A percentile compares a stretch with the other conserved stretches of the same genome.
phyloP scores from a whole-genome alignment of 164 flowering plant species.

The Nymphaea thermarum region DNA sequence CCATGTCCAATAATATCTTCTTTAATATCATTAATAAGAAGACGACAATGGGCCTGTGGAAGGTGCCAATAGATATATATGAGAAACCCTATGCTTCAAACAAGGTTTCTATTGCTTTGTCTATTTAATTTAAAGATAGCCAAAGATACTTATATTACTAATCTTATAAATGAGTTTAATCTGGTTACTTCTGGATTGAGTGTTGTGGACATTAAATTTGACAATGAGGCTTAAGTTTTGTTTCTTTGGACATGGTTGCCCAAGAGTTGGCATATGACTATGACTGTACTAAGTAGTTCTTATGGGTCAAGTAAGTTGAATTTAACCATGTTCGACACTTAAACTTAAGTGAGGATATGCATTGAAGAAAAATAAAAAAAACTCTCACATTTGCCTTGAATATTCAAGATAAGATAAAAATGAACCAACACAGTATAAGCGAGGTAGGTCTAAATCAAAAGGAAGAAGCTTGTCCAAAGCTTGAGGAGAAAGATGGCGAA shows the following conservation, averaged over 20 bases:
- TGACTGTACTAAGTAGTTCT: neutral
- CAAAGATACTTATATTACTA: neutral
- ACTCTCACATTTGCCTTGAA: neutral
- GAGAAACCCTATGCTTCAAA: neutral
- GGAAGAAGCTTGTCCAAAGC: neutral
- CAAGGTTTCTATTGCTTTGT: neutral
- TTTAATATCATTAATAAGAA: neutral
- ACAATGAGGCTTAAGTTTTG: neutral
- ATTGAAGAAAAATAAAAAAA: neutral
- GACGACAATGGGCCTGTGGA: neutral
- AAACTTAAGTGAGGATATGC: neutral
- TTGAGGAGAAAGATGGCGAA: neutral
- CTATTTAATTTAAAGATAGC: neutral
- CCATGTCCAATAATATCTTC: neutral
- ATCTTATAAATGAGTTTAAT: neutral
- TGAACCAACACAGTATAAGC: neutral
- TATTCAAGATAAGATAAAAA: neutral
- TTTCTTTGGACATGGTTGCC: neutral
- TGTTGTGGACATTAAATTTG: neutral
- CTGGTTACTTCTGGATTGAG: neutral
- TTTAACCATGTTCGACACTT: neutral
- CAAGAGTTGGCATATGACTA: neutral
- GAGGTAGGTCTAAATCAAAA: neutral
- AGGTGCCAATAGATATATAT: neutral
- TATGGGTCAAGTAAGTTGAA: neutral